Evolutionary conservation across 768 basidiomycete genomes (phyloP).

Genomic region (Gloeostereum incarnatum): DNA sequence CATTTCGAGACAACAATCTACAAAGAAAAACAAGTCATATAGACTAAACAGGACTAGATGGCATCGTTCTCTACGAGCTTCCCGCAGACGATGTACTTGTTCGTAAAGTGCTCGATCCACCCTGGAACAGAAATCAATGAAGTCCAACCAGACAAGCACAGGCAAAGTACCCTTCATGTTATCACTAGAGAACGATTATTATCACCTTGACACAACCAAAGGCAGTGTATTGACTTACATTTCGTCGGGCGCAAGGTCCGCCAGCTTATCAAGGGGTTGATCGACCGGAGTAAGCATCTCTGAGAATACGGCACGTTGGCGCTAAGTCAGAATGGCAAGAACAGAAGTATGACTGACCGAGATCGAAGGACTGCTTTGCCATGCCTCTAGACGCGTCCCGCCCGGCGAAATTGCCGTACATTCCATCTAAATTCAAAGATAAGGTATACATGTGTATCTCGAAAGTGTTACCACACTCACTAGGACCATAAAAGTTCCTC

Average conservation of each 20-base stretch:
- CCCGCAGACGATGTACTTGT: constrained; percentile 89
- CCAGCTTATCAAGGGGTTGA: constrained; percentile 75
- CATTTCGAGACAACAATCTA: too few species aligned
- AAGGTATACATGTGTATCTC: constrained; percentile 3
- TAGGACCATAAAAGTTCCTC: constrained; percentile 89
- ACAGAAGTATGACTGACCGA: constrained; percentile 43
- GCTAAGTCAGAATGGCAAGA: neutral
- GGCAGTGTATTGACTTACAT: constrained; percentile 46
- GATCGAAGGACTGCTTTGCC: constrained; percentile 95
- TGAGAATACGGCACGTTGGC: constrained; percentile 14
- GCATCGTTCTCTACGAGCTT: constrained; percentile 77
- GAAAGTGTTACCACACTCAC: constrained; percentile 33
- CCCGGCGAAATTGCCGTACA: constrained; percentile 97
- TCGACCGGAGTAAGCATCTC: constrained; percentile 91
- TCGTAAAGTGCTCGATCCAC: constrained; percentile 91
- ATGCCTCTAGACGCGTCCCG: constrained; percentile 93
- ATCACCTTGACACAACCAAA: constrained; percentile 1
- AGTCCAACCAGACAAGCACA: constrained; percentile 1
- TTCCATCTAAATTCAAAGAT: constrained; percentile 52
- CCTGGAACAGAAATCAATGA: constrained; percentile 29
- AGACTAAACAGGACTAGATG: constrained; percentile 24
- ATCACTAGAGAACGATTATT: constrained; percentile 41
- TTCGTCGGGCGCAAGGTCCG: constrained; percentile 72
- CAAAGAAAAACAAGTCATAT: too few species aligned
- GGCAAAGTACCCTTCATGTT: constrained; percentile 75